A percentile compares a stretch with the other conserved stretches of the same genome.
Evolutionary conservation across 2,329 filamentous ascomycete species (phyloP).

Genomic region (Colletotrichum tropicale): DNA sequence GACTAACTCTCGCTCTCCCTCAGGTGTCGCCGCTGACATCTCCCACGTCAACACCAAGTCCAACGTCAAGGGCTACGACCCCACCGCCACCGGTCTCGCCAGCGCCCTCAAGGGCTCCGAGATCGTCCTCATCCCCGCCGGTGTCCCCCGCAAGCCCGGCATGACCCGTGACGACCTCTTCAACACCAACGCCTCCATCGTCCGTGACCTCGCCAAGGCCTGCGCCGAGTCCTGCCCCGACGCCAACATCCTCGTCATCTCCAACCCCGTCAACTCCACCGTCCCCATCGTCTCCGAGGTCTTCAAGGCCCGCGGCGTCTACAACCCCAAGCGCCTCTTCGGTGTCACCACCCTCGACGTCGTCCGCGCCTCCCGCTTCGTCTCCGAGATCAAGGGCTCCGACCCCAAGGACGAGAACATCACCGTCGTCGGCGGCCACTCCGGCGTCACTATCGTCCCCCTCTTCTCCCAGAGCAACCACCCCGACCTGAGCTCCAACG

Average conservation of each 20-base stretch:
- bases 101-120: conserved; percentile 85
- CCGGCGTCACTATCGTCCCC: conserved; percentile 96
- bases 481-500: conserved; percentile 79
- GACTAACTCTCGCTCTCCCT: conserved; percentile 25
- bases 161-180: conserved; percentile 99
- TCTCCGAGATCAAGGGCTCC: conserved; percentile 89
- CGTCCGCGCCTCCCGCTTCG: conserved; percentile 96
- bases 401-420: conserved; percentile 94
- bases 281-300: conserved; percentile 97
- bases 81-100: conserved; percentile 76
- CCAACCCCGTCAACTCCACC: conserved; percentile 99
- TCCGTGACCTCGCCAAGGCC: conserved; percentile 97
- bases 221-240: conserved; percentile 86
- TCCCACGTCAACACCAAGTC: conserved; percentile 99
- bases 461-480: conserved; percentile 94
- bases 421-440: conserved; percentile 96
- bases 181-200: conserved; percentile 99
- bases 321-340: conserved; percentile 99
- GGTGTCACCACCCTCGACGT: conserved; percentile 99
- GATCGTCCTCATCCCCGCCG: conserved; percentile 96
- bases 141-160: conserved; percentile 98
- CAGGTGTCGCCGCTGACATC: conserved; percentile 97
- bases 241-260: conserved; percentile 95
- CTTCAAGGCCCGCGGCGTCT: conserved; percentile 93
- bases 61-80: conserved; percentile 87